phyloP scores from a whole-genome alignment of 352 stramenopile genomes.

The Pythium sp. region DNA sequence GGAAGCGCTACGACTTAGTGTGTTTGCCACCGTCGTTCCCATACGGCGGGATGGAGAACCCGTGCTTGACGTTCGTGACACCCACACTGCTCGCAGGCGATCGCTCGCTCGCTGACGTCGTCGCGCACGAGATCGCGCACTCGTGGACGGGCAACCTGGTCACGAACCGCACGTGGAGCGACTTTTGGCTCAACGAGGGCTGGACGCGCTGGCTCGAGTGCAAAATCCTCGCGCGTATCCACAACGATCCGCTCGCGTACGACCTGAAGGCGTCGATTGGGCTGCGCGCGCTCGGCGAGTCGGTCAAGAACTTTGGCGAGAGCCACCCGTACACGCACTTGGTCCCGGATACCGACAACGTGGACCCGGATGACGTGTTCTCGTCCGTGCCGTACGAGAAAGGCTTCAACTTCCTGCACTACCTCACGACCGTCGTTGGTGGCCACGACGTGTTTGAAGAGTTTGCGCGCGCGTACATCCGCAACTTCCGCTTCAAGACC shows the following conservation, averaged over 20 bases:
- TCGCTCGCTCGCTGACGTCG: constrained; percentile 93
- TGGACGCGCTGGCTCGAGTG: constrained; percentile 98
- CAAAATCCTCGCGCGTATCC: constrained; percentile 90
- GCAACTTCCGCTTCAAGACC: constrained; percentile 85
- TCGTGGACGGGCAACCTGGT: constrained; percentile 97
- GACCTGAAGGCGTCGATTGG: constrained; percentile 60
- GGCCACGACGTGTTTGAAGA: constrained; percentile 52
- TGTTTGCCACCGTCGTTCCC: constrained; percentile 96
- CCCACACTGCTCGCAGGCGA: constrained; percentile 95
- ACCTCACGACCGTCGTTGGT: constrained; percentile 64
- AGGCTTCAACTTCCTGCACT: constrained; percentile 75
- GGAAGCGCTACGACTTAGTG: constrained; percentile 97
- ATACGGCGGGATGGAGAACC: constrained; percentile 77
- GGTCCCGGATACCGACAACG: constrained; percentile 77
- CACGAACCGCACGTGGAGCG: constrained; percentile 94
- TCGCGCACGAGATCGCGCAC: constrained; percentile 97
- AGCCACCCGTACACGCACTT: constrained; percentile 87
- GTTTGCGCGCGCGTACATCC: constrained; percentile 93
- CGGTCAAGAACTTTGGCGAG: constrained; percentile 49
- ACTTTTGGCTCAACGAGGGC: constrained; percentile 99
- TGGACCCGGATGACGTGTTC: constrained; percentile 97
- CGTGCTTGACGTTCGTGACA: constrained; percentile 95
- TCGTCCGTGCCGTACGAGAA: constrained; percentile 96
- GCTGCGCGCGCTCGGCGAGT: constrained; percentile 35
- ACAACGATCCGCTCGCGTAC: constrained; percentile 37